These are phyloP conservation scores for Cronartium quercuum DNA, from an alignment of 1,284 basidiomycete genomes.

Conservation along the genomic window DNA sequence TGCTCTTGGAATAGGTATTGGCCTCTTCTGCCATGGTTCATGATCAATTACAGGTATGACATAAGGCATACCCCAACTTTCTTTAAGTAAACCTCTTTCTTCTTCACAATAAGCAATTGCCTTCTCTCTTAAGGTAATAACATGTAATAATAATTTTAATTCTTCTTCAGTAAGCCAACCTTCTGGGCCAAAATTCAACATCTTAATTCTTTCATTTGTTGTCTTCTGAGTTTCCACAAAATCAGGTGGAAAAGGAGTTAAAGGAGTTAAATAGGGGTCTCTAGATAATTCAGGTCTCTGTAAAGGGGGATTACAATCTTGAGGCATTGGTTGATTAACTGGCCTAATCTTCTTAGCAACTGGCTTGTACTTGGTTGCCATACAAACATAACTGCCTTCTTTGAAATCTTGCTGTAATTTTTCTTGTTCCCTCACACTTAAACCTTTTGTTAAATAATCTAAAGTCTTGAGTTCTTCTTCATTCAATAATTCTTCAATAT, in stretches of 20 bases:
- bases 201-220: background rate
- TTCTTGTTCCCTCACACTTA: background rate
- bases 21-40: background rate
- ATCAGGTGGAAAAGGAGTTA: background rate
- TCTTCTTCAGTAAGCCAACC: background rate
- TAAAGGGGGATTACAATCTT: background rate
- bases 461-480: background rate
- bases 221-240: background rate
- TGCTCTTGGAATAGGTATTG: background rate
- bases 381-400: background rate
- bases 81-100: background rate
- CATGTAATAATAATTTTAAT: background rate
- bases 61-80: background rate
- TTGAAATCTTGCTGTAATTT: background rate
- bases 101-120: background rate
- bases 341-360: conserved; percentile 3
- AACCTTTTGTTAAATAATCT: background rate
- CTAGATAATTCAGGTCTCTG: background rate
- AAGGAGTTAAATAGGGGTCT: background rate
- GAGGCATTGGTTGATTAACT: conserved; percentile 6
- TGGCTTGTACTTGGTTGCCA: conserved; percentile 13
- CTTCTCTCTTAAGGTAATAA: background rate
- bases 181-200: conserved; percentile 8
- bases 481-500: background rate
- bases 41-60: conserved; percentile 1